Evolutionary conservation across 1,284 basidiomycete species (phyloP).

Genomic region (Tilletia caries): DNA sequence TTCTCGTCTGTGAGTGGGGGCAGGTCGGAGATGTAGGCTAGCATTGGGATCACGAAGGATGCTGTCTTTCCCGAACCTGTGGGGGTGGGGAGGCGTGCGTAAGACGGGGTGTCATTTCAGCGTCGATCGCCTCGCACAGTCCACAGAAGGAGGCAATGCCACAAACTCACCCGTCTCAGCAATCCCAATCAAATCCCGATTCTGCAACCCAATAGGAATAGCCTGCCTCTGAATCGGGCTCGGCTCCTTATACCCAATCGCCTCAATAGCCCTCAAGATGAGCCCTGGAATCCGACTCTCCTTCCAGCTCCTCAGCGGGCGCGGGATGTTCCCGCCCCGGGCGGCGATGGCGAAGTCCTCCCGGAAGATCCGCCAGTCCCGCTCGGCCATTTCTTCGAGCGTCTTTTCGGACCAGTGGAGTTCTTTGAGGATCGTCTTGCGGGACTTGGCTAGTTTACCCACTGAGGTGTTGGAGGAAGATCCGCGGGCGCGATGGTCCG

Average conservation of each 20-base stretch:
- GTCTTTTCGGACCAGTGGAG: conserved; percentile 96
- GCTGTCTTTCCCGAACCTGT: conserved; percentile 95
- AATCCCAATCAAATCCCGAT: conserved; percentile 93
- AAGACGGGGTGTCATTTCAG: too few relatives aligned
- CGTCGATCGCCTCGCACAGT: too few relatives aligned
- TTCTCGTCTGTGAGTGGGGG: conserved; percentile 84
- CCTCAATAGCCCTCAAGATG: conserved; percentile 79
- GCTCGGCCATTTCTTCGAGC: conserved; percentile 87
- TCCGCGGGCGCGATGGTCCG: not conserved
- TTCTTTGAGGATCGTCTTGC: conserved; percentile 70
- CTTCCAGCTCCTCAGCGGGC: conserved; percentile 83
- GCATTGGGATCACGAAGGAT: conserved; percentile 98
- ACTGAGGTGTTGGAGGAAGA: conserved; percentile 36
- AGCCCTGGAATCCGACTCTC: conserved; percentile 77
- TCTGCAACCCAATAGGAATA: conserved; percentile 92
- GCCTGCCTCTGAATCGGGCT: conserved; percentile 96
- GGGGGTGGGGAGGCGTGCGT: too few relatives aligned
- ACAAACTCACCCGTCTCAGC: conserved; percentile 75
- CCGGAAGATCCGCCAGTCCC: conserved; percentile 98
- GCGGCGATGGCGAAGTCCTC: conserved; percentile 97
- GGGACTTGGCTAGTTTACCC: conserved; percentile 64
- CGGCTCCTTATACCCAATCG: conserved; percentile 93
- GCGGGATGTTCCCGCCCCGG: conserved; percentile 81
- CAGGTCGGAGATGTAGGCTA: conserved; percentile 83
- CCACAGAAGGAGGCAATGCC: not conserved